Conservation (phyloP, 2,329 filamentous ascomycete genomes). For the Alternaria sp. region DNA sequence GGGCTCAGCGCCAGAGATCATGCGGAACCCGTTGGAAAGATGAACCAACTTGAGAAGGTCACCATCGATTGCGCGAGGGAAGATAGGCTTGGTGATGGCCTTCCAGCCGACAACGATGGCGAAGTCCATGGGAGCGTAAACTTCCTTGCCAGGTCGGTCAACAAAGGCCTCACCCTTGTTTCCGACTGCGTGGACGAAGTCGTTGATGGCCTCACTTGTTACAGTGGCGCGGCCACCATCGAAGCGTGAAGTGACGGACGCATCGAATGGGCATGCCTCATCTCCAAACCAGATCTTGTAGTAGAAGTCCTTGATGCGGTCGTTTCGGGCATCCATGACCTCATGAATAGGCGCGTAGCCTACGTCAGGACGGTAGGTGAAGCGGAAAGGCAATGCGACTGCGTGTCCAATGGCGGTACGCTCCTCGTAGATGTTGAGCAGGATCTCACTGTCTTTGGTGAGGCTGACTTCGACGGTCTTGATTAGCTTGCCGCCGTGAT, state of each 20-base stretch:
- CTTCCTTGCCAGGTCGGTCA: conserved; percentile 89
- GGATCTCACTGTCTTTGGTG: conserved; percentile 76
- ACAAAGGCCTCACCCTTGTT: conserved; percentile 98
- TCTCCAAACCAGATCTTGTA: conserved; percentile 97
- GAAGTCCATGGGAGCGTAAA: conserved; percentile 98
- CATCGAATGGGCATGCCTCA: conserved; percentile 82
- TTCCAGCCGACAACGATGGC: conserved; percentile 99
- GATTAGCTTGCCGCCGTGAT: conserved; percentile 82
- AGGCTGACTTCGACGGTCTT: conserved; percentile 88
- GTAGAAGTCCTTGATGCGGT: conserved; percentile 99
- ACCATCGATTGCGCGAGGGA: conserved; percentile 93
- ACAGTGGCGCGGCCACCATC: conserved; percentile 88
- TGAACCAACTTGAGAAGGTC: conserved; percentile 96
- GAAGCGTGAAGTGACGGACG: conserved; percentile 84
- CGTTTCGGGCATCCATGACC: conserved; percentile 94
- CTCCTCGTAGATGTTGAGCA: conserved; percentile 90
- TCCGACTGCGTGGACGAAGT: conserved; percentile 98
- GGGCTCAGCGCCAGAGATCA: conserved; percentile 94
- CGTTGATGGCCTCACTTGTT: conserved; percentile 90
- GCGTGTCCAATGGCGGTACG: conserved; percentile 84
- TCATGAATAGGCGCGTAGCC: conserved; percentile 98
- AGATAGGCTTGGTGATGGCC: conserved; percentile 98
- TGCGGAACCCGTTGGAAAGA: conserved; percentile 96
- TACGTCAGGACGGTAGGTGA: conserved; percentile 92
- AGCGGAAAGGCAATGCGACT: conserved; percentile 82